These are phyloP conservation scores for Taphrina populina DNA, from an alignment of 1,139 yeast species.

Conservation along the genomic window DNA sequence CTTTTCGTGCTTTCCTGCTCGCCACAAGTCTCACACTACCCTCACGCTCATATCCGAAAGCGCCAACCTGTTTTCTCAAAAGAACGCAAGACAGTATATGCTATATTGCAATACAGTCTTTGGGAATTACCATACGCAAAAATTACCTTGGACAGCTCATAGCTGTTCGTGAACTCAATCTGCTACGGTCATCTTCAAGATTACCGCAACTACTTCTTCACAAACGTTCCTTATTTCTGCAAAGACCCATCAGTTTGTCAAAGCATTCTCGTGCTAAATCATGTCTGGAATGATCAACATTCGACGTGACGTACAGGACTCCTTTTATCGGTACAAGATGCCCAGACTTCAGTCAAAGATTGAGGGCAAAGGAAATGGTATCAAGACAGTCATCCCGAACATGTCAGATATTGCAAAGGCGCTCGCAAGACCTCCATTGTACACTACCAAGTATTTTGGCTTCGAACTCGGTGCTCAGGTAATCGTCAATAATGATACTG, in stretches of 20 bases:
- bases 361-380: slow-evolving; percentile 99
- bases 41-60: too few species aligned
- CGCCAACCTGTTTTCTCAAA: slow-evolving; percentile 26
- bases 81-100: slow-evolving; percentile 26
- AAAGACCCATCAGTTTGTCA: background rate
- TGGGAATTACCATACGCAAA: slow-evolving; percentile 19
- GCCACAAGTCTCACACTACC: too few species aligned
- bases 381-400: slow-evolving; percentile 90
- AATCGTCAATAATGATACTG: slow-evolving; percentile 70
- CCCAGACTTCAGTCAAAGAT: slow-evolving; percentile 95
- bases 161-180: slow-evolving; percentile 9
- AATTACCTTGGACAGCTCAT: slow-evolving; percentile 14
- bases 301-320: slow-evolving; percentile 96
- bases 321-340: slow-evolving; percentile 99
- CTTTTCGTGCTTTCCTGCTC: too few species aligned
- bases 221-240: background rate
- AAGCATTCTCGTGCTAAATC: background rate
- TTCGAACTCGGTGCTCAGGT: slow-evolving; percentile 98
- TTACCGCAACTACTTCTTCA: background rate
- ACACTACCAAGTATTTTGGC: slow-evolving; percentile 87
- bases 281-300: slow-evolving; percentile 85
- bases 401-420: slow-evolving; percentile 93
- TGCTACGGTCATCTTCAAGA: background rate
- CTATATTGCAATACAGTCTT: slow-evolving; percentile 14
- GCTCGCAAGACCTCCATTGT: slow-evolving; percentile 85